Conservation (phyloP, 2,329 filamentous ascomycete genomes). For the Ophiostoma montium region DNA sequence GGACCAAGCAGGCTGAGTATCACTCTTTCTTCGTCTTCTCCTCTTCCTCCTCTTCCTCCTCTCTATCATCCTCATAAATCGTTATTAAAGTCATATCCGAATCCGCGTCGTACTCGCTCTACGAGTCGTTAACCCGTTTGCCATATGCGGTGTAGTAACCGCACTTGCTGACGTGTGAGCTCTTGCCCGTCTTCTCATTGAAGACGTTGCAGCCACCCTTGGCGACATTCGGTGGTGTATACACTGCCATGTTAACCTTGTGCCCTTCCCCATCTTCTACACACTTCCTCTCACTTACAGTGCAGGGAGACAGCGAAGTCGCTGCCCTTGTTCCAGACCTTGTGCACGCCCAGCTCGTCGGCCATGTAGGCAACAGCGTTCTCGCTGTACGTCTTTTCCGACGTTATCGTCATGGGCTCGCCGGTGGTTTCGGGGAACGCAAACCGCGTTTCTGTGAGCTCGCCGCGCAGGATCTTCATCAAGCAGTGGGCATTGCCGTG, state of each 20-base stretch:
- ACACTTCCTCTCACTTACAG: constrained; percentile 24
- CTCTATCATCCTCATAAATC: neutral
- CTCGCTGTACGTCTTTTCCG: constrained; percentile 51
- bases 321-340: constrained; percentile 60
- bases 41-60: neutral
- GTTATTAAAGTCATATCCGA: constrained; percentile 3
- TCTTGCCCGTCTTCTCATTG: constrained; percentile 59
- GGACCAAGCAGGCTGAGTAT: neutral
- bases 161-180: constrained; percentile 55
- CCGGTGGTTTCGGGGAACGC: constrained; percentile 48
- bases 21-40: neutral
- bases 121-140: constrained; percentile 22
- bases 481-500: constrained; percentile 81
- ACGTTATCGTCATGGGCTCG: constrained; percentile 48
- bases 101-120: neutral
- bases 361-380: constrained; percentile 84
- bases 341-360: constrained; percentile 76
- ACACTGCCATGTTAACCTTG: constrained; percentile 32
- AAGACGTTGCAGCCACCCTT: constrained; percentile 72
- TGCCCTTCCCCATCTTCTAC: constrained; percentile 15
- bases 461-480: constrained; percentile 76
- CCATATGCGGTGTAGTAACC: constrained; percentile 57
- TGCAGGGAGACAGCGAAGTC: constrained; percentile 77
- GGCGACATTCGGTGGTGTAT: constrained; percentile 81
- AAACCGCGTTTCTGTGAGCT: constrained; percentile 69